Base-by-base conservation (phyloP, 2,329 filamentous ascomycete genomes). In the Pseudocercospora macadamiae region DNA sequence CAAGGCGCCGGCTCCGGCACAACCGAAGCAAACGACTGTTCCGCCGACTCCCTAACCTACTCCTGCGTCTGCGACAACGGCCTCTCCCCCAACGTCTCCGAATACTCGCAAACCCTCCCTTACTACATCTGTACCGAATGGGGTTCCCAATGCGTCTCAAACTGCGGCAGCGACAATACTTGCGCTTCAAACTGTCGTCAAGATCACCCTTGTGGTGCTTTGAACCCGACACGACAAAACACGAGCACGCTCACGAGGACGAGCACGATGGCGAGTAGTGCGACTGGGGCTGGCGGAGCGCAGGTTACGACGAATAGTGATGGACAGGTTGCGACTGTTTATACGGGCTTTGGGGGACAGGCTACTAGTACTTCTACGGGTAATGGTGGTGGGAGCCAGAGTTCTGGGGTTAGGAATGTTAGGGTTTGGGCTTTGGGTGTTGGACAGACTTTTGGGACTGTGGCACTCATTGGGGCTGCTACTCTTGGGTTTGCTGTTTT, bases 91-190 rank as follows among this genome's bases (percentile, higher is more conserved):
- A 92, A 93, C 76, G 76, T 90, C 49, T 85, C 87, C 69, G 83
- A 93, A 75, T 95, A 89, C 82, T 88, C 87, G 18, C 82, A 91
- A 67, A 93, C 90, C 1, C 80, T 95, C 23, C 90, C 90, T 30
- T 93, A 86, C 82, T 90, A 87, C 77, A 82, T 86, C 68, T 95
- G 90, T 82, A 82, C 81, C 47, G 82, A 89, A 75, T 91, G 83
- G 82, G 87, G 85, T 67, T 85, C 79, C 72, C 84, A 91, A 75
- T 75, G 65, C 60, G 86, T 89, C 10, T 70, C 65, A 2, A 74
- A 62, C 58, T 92, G 89, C 75, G 51, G 76, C 63, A 52, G 51
- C 26, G 79, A 87, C 74, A 80, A 81, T 66, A 62, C 68, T n/a
- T 92, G 89, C 72, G 74, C 82, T n/a, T 75, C 76, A 2, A 67